Conservation (phyloP, 2,329 filamentous ascomycete genomes). For the Aspergillus ustus region DNA sequence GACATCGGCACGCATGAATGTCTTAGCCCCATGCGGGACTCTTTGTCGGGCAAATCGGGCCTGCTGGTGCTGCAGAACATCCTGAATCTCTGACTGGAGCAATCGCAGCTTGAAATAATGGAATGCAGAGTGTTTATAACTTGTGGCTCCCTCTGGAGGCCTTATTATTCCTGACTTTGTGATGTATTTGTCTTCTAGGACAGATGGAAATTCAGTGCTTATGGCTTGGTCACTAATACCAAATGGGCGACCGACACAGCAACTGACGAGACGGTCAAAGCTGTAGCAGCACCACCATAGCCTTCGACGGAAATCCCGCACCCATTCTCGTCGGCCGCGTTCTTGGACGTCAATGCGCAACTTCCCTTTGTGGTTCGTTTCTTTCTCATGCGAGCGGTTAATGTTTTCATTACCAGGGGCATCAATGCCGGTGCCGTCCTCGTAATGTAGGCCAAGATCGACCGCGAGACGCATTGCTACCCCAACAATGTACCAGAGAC, state of each 20-base stretch:
- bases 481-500: constrained; percentile 96
- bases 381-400: constrained; percentile 18
- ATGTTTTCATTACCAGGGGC: constrained; percentile 47
- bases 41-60: constrained; percentile 74
- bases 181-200: constrained; percentile 86
- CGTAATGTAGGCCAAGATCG: constrained; percentile 89
- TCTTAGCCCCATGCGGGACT: constrained; percentile 67
- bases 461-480: constrained; percentile 89
- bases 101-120: constrained; percentile 90
- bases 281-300: constrained; percentile 98
- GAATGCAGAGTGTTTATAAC: constrained; percentile 87
- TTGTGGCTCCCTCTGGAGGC: constrained; percentile 66
- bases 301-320: constrained; percentile 81
- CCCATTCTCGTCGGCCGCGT: constrained; percentile 75
- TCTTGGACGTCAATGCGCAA: constrained; percentile 57
- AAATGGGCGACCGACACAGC: constrained; percentile 90
- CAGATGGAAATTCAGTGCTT: constrained; percentile 90
- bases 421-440: constrained; percentile 75
- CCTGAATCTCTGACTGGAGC: constrained; percentile 91
- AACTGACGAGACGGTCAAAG: constrained; percentile 90
- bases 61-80: constrained; percentile 91
- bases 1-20: constrained; percentile 76
- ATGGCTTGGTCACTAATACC: constrained; percentile 96
- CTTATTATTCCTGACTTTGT: constrained; percentile 75
- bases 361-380: constrained; percentile 33